Percentiles rank a stretch among this genome's conserved stretches.
Conservation (phyloP, 2,329 filamentous ascomycete genomes). For the Chrysoporthe puriensis region DNA sequence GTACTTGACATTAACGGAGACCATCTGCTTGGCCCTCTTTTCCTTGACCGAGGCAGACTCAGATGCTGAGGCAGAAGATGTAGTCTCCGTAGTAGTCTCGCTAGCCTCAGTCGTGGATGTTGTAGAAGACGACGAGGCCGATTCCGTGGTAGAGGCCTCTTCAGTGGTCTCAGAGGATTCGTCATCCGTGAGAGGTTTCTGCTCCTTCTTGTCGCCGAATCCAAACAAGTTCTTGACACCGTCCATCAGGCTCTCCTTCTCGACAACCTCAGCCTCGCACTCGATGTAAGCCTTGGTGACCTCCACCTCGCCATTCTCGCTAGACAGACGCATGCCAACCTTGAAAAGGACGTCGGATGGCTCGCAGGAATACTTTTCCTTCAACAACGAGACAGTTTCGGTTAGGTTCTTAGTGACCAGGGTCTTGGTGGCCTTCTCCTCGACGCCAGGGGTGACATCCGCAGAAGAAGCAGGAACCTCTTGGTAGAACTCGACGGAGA, state of each 20-base stretch:
- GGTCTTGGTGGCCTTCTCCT: conserved; percentile 64
- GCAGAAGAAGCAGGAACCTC: conserved; percentile 54
- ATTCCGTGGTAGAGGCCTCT: conserved; percentile 49
- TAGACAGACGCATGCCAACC: conserved; percentile 73
- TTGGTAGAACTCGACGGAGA: conserved; percentile 80
- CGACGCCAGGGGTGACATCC: conserved; percentile 43
- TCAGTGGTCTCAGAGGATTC: conserved; percentile 51
- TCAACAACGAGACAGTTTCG: conserved; percentile 75
- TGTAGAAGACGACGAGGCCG: conserved; percentile 39
- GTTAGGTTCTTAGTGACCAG: conserved; percentile 86
- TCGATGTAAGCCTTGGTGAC: conserved; percentile 77
- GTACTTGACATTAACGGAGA: conserved; percentile 57
- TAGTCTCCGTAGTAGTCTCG: conserved; percentile 33
- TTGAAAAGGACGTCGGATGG: conserved; percentile 79
- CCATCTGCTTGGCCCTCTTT: conserved; percentile 62
- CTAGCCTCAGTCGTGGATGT: conserved; percentile 41
- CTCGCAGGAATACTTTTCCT: conserved; percentile 77
- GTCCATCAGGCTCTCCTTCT: conserved; percentile 83
- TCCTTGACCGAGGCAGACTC: conserved; percentile 55
- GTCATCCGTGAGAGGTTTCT: conserved; percentile 71
- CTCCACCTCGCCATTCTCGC: conserved; percentile 78
- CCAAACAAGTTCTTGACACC: conserved; percentile 96
- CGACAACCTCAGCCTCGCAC: conserved; percentile 75
- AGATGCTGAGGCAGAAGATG: conserved; percentile 51
- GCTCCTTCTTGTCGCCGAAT: conserved; percentile 87